Conservation (phyloP, 2,329 filamentous ascomycete species). For the Atkinsonella texensis region DNA sequence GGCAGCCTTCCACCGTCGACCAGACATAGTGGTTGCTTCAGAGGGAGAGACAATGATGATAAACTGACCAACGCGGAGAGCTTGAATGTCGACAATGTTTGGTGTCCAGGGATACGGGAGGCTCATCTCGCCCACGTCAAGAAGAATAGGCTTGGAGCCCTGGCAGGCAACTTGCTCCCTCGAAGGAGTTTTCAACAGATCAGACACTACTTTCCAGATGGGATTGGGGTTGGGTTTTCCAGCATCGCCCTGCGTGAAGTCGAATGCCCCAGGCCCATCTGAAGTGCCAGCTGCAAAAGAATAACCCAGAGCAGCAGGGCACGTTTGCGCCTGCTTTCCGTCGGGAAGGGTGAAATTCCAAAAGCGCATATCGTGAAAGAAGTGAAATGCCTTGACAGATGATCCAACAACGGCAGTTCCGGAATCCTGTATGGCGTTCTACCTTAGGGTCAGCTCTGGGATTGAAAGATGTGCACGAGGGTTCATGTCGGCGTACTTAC, state of each 20-base stretch:
- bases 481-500: slow-evolving; percentile 14
- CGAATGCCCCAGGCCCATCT: slow-evolving; percentile 81
- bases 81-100: slow-evolving; percentile 83
- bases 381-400: slow-evolving; percentile 71
- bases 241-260: slow-evolving; percentile 80
- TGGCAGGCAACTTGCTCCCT: slow-evolving; percentile 65
- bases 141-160: slow-evolving; percentile 66
- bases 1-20: slow-evolving; percentile 71
- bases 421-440: slow-evolving; percentile 27
- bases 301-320: slow-evolving; percentile 79
- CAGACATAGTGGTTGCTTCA: slow-evolving; percentile 87
- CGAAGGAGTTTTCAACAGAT: slow-evolving; percentile 57
- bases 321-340: slow-evolving; percentile 59
- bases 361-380: slow-evolving; percentile 69
- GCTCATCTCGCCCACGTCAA: slow-evolving; percentile 76
- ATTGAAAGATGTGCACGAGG: neutral
- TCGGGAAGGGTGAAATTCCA: slow-evolving; percentile 65
- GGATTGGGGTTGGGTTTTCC: slow-evolving; percentile 58
- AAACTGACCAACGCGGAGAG: slow-evolving; percentile 72
- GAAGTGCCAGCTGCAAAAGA: slow-evolving; percentile 89
- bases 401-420: slow-evolving; percentile 45
- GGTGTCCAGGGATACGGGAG: slow-evolving; percentile 78
- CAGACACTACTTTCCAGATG: slow-evolving; percentile 67
- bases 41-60: slow-evolving; percentile 75
- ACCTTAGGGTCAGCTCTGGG: neutral